Base-by-base conservation (phyloP, 2,329 filamentous ascomycete species). In the Cladosporium sp. region DNA sequence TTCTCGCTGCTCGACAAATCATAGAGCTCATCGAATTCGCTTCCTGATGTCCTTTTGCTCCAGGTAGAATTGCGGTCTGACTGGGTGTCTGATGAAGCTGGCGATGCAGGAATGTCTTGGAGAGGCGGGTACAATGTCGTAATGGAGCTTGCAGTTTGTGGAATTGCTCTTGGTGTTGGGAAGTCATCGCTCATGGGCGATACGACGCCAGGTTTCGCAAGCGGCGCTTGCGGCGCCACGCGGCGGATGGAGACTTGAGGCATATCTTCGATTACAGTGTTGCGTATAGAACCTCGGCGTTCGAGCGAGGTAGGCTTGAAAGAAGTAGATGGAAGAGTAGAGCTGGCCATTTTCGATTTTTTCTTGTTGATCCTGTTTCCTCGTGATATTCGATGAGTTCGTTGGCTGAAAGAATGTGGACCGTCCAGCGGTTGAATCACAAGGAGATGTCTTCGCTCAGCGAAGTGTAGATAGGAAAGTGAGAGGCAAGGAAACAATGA, bases 11-110 rank as follows among this genome's bases (percentile, higher is more conserved):
- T 92, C 18, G 91, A 93, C 50, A 92, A 85, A 77, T 95, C 91
- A 77, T 97, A 97, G 58, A 97, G 81, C 72, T 96, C 92, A 78
- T 96, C 91, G 72, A 94, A 94, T 69, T 92, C 89, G 70, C 86
- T 91, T 68, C 84, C 84, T 71, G 87, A 86, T 70, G 89, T 89
- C 76, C 85, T 81, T 71, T 87, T 83, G 67, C 78, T 88, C 90
- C 89, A 88, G 68, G 74, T 68, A 5, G 75, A 77, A 56, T 74
- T 74, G 16, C 69, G 66, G 53, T 76, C 75, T 23, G 75, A 76
- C 53, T 85, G 83, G 26, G 85, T 86, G 49, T 88, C 84, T 65
- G 88, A 81, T 73, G 86, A 83, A 58, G 86, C 87, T 46, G 87
- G 81, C 74, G 89, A 83, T 74, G 88, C 88, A 76, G 71, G 66